Evolutionary conservation across 176 grass and related monocot species (phyloP), one percentile per base, ranked within the genome.

Genomic region (Bromus sterilis): DNA sequence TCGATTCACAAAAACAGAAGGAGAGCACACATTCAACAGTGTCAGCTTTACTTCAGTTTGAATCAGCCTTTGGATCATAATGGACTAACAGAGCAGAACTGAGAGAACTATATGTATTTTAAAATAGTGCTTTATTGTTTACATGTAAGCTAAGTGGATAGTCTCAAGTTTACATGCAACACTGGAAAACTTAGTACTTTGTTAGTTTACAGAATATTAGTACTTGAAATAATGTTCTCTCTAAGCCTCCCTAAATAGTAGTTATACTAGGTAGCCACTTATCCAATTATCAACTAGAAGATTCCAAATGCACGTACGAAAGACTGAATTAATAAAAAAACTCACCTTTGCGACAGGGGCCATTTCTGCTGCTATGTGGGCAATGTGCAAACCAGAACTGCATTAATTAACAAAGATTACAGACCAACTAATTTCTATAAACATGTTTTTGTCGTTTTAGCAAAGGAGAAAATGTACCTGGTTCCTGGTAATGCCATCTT

Each of bases 321-420:
- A 63, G 43, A 31, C 41, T 85, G 72, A 53, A 86, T 39, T 7
- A 83, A 61, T 74, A 77, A 16, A 26, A 83, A 65, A 46, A 44
- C 83, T 78, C 81, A 98, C 95, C 90, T 98, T 98, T 68, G 92
- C 95, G 23, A 98, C 84, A 70, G 95, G 95, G 56, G 95, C 95
- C 95, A 98, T 98, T 86, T 98, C 95, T 88, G 95, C 92, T 76
- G 95, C 95, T 82, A 98, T 95, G 60, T 98, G 95, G 76, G 89
- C 78, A 56, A 98, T 87, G 71, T 86, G 95, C 92, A 98, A 88
- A 79, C 88, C 86, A 57, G 86, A 84, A 74, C 95, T 98, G 88
- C 76, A 82, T 85, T 76, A 37, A 93, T 43, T 31, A 87, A 82
- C 78, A 58, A 58, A 82, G 3, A 77, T 37, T 67, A 79, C 9